phyloP scores from a whole-genome alignment of 1,284 basidiomycete genomes.

The Irpex sp. region DNA sequence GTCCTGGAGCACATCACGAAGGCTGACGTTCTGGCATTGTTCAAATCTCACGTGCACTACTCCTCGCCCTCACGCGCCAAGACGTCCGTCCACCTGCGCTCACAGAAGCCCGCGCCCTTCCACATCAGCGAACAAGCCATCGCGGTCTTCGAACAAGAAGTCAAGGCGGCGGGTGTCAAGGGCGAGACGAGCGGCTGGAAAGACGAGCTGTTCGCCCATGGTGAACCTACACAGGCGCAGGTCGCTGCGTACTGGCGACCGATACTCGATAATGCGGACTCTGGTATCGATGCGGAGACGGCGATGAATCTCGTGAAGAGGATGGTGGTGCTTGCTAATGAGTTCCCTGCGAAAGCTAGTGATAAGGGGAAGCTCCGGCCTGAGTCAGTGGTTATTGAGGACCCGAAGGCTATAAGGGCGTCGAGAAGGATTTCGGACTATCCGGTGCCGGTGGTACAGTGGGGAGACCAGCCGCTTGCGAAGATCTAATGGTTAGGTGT shows the following conservation, averaged over 20 bases:
- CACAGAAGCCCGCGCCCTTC: conserved; percentile 57
- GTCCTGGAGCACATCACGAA: conserved; percentile 66
- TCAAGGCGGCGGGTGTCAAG: conserved; percentile 49
- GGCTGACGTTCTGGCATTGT: conserved; percentile 76
- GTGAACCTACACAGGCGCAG: conserved; percentile 43
- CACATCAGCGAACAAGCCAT: conserved; percentile 68
- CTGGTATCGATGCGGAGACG: conserved; percentile 31
- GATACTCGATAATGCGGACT: conserved; percentile 30
- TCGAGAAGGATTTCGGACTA: conserved; percentile 46
- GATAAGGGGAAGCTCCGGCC: conserved; percentile 43
- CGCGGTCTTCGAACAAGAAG: conserved; percentile 55
- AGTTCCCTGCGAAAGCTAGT: conserved; percentile 49
- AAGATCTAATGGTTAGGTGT: conserved; percentile 32
- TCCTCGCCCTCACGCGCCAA: conserved; percentile 70
- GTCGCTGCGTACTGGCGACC: conserved; percentile 57
- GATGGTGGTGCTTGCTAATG: conserved; percentile 51
- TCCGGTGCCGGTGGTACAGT: conserved; percentile 59
- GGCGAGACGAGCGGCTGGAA: conserved; percentile 48
- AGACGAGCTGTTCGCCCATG: conserved; percentile 40
- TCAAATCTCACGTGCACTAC: conserved; percentile 70
- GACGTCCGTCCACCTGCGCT: conserved; percentile 78
- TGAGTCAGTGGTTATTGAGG: conserved; percentile 61
- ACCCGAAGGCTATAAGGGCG: conserved; percentile 73
- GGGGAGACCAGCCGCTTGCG: conserved; percentile 62
- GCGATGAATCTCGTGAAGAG: conserved; percentile 47